These are phyloP conservation scores for Knufia fluminis DNA, from an alignment of 2,329 filamentous ascomycete species.

Conservation along the genomic window DNA sequence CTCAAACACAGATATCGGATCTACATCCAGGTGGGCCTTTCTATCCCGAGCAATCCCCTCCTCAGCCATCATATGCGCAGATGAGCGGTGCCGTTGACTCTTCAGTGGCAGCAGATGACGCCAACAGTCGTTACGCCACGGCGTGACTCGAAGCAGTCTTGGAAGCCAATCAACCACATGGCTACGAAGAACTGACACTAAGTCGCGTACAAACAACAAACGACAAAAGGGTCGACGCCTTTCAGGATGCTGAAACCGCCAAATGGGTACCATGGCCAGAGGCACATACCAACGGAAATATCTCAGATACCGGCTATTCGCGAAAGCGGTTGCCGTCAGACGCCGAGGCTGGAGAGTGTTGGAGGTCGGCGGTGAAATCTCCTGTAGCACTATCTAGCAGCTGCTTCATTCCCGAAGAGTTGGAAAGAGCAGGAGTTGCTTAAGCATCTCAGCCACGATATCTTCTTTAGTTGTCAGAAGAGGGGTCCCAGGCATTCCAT, in stretches of 20 bases:
- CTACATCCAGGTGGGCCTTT: conserved; percentile 39
- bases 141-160: conserved; percentile 10
- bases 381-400: background rate
- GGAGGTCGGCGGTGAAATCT: background rate
- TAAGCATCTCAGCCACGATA: too few species aligned
- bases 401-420: background rate
- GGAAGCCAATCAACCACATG: conserved; percentile 6
- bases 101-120: conserved; percentile 5
- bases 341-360: conserved; percentile 6
- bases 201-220: background rate
- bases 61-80: background rate
- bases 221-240: background rate
- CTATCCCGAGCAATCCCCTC: conserved; percentile 30
- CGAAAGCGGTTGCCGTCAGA: background rate
- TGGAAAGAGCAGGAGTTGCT: background rate
- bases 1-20: conserved; percentile 27
- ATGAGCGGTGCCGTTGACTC: conserved; percentile 10
- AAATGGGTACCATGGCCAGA: conserved; percentile 8
- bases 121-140: conserved; percentile 4
- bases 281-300: background rate
- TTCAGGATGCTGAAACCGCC: background rate
- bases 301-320: background rate
- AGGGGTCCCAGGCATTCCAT: background rate
- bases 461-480: background rate
- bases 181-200: conserved; percentile 6